phyloP scores from a whole-genome alignment of 192 early-diverging fungal species.

The Rhizophagus prolifer region DNA sequence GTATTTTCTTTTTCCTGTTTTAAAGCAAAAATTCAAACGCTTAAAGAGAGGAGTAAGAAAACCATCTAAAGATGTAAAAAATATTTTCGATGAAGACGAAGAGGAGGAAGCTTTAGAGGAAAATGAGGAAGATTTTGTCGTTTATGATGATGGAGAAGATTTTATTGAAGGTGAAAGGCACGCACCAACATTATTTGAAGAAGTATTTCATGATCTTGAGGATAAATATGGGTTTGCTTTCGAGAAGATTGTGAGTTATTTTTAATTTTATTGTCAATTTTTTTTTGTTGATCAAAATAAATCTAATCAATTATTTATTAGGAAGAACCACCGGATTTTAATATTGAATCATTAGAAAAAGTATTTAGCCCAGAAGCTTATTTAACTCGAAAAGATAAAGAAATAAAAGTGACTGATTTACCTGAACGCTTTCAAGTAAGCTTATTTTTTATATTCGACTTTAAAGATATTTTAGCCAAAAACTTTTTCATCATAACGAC shows the following conservation, averaged over 20 bases:
- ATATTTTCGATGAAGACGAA: constrained; percentile 23
- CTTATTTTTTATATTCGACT: background rate
- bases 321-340: background rate
- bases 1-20: background rate
- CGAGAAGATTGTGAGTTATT: background rate
- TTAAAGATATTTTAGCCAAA: background rate
- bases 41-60: constrained; percentile 59
- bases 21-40: constrained; percentile 59
- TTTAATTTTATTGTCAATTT: background rate
- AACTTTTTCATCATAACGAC: background rate
- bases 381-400: constrained; percentile 83
- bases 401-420: constrained; percentile 82
- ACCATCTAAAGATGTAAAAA: background rate
- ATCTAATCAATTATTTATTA: background rate
- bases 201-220: constrained; percentile 8
- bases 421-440: constrained; percentile 84
- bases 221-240: background rate
- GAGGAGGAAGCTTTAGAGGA: constrained; percentile 2
- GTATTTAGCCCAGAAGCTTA: background rate
- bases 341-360: constrained; percentile 1
- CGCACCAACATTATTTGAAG: background rate
- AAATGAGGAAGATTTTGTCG: constrained; percentile 9
- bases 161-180: constrained; percentile 26
- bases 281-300: background rate
- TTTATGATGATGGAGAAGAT: constrained; percentile 36